These are phyloP conservation scores for Guillardia theta DNA, from an alignment of 78 protist genomes.

Conservation along the genomic window DNA sequence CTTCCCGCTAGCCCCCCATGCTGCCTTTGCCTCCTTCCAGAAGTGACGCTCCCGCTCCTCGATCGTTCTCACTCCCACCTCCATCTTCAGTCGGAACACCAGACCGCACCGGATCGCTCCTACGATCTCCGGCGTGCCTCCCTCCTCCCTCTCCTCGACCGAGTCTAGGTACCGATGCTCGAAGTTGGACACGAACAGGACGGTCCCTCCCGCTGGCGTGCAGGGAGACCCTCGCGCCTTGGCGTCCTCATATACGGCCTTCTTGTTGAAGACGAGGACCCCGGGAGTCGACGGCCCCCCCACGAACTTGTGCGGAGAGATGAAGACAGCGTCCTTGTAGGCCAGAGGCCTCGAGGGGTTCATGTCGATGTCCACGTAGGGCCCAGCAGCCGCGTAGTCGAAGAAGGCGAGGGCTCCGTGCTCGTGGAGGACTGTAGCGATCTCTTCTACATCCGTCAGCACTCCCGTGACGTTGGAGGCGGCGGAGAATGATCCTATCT, in stretches of 20 bases:
- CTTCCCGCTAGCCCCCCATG: too few species aligned
- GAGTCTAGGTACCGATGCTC: conserved; percentile 64
- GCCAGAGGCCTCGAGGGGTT: neutral
- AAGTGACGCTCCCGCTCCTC: neutral
- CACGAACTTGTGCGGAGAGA: conserved; percentile 86
- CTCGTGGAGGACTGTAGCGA: conserved; percentile 65
- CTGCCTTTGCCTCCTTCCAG: too few species aligned
- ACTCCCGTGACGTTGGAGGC: conserved; percentile 7
- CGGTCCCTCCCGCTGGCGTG: conserved; percentile 77
- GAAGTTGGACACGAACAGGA: conserved; percentile 64
- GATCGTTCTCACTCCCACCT: neutral
- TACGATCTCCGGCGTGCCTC: conserved; percentile 60
- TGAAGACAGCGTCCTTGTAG: conserved; percentile 74
- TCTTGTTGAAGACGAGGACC: conserved; percentile 64
- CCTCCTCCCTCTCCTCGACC: conserved; percentile 76
- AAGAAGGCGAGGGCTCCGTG: conserved; percentile 71
- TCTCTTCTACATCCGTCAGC: conserved; percentile 55
- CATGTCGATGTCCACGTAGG: conserved; percentile 49
- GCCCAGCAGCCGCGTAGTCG: conserved; percentile 90
- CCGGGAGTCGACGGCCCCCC: conserved; percentile 91
- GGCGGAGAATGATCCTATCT: neutral
- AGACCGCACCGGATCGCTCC: conserved; percentile 82
- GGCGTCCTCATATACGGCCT: neutral
- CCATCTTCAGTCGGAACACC: conserved; percentile 47
- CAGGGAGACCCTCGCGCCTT: neutral